Evolutionary conservation across 164 flowering plant genomes (phyloP).

Genomic region (Vitis labrusca): DNA sequence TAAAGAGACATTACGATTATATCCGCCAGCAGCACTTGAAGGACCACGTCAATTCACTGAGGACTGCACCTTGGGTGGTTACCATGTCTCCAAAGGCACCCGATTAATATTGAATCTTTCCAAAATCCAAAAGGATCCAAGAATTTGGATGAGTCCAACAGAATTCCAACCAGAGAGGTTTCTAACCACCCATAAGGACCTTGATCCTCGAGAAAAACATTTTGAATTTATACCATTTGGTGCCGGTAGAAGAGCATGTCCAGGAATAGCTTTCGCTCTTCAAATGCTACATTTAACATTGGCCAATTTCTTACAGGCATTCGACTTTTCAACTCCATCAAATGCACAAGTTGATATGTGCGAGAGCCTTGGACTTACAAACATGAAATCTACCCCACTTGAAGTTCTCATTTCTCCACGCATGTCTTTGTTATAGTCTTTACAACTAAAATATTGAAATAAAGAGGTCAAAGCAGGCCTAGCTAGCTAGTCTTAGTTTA

Average conservation of each 20-base stretch:
- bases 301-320: neutral
- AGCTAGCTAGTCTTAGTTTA: too few species aligned
- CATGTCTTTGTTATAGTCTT: too few species aligned
- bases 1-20: constrained; percentile 19
- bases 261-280: neutral
- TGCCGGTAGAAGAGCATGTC: neutral
- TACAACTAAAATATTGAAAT: too few species aligned
- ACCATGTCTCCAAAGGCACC: constrained; percentile 17
- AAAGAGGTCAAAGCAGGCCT: too few species aligned
- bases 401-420: too few species aligned
- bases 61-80: constrained; percentile 21
- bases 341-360: neutral
- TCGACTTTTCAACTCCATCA: neutral
- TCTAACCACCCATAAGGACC: constrained; percentile 11
- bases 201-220: constrained; percentile 28
- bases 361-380: neutral
- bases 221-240: constrained; percentile 1
- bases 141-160: constrained; percentile 21
- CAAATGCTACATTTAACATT: neutral
- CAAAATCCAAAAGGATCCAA: constrained; percentile 21
- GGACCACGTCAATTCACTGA: constrained; percentile 5
- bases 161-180: constrained; percentile 38
- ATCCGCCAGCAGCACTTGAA: constrained; percentile 10
- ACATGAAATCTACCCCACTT: neutral
- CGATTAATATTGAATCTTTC: constrained; percentile 13